Conservation (phyloP, 306 rosid species). For the Castanea mollissima region DNA sequence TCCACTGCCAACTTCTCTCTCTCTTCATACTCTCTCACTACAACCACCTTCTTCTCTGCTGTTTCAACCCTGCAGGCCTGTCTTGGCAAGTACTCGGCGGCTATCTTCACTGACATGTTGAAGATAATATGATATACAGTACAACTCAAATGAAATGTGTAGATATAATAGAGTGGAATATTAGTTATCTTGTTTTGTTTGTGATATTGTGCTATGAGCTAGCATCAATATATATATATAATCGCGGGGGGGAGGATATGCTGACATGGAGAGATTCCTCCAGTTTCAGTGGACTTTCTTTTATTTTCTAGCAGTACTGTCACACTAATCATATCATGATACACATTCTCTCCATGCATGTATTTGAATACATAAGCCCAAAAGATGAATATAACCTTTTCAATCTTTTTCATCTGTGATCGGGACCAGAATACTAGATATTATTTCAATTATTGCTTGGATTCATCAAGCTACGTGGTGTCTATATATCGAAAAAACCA, state of each 20-base stretch:
- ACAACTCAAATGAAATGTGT: slow-evolving; percentile 1
- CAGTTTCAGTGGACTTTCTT: slow-evolving; percentile 35
- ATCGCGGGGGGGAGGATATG: slow-evolving; percentile 14
- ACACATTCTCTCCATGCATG: background rate
- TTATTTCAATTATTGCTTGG: slow-evolving; percentile 35
- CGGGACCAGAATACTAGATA: slow-evolving; percentile 23
- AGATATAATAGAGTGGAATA: background rate
- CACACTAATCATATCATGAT: background rate
- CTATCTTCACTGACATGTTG: slow-evolving; percentile 61
- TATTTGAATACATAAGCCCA: background rate
- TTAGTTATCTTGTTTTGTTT: slow-evolving; percentile 7
- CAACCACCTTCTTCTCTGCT: slow-evolving; percentile 21
- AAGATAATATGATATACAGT: background rate
- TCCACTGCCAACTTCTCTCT: slow-evolving; percentile 64
- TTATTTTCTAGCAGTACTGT: background rate
- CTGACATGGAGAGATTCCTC: slow-evolving; percentile 55
- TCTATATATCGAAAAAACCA: background rate
- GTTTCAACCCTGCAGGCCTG: slow-evolving; percentile 5
- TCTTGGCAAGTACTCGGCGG: slow-evolving; percentile 43
- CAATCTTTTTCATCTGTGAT: slow-evolving; percentile 6
- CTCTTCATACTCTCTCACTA: slow-evolving; percentile 61
- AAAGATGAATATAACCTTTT: slow-evolving; percentile 22
- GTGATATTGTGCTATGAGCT: slow-evolving; percentile 18
- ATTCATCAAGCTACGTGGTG: slow-evolving; percentile 3
- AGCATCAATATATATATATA: slow-evolving; percentile 3